Evolutionary conservation across 1,139 yeast species (phyloP).

Genomic region (Taphrina flavorubra): DNA sequence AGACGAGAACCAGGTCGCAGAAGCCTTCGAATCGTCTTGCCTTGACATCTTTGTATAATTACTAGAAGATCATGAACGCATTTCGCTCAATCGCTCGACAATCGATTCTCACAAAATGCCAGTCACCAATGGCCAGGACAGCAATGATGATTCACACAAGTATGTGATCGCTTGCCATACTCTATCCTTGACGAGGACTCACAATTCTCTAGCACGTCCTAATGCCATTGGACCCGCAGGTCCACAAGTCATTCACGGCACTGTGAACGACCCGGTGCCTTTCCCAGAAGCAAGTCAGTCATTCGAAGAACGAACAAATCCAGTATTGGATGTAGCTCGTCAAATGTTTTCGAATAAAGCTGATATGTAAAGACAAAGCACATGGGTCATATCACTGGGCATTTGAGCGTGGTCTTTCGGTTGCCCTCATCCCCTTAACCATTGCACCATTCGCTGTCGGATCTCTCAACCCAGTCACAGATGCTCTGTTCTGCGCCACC

Average conservation of each 20-base stretch:
- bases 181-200: neutral
- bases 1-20: no score
- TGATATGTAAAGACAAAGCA: constrained; percentile 47
- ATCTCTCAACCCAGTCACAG: constrained; percentile 69
- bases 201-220: constrained; percentile 22
- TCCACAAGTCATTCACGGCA: constrained; percentile 63
- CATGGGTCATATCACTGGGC: constrained; percentile 94
- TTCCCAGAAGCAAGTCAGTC: constrained; percentile 63
- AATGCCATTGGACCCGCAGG: constrained; percentile 52
- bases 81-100: constrained; percentile 21
- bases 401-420: constrained; percentile 71
- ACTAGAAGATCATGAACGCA: constrained; percentile 8
- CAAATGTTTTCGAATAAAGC: neutral
- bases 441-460: constrained; percentile 74
- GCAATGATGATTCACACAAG: constrained; percentile 28
- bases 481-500: constrained; percentile 67
- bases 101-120: constrained; percentile 22
- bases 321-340: neutral
- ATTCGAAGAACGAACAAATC: neutral
- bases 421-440: constrained; percentile 75
- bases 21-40: neutral
- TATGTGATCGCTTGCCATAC: neutral
- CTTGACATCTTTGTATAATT: no score
- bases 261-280: constrained; percentile 77
- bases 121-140: constrained; percentile 10